These are phyloP conservation scores for Arthroderma sp. DNA, from an alignment of 2,329 filamentous ascomycete genomes.

Conservation along the genomic window DNA sequence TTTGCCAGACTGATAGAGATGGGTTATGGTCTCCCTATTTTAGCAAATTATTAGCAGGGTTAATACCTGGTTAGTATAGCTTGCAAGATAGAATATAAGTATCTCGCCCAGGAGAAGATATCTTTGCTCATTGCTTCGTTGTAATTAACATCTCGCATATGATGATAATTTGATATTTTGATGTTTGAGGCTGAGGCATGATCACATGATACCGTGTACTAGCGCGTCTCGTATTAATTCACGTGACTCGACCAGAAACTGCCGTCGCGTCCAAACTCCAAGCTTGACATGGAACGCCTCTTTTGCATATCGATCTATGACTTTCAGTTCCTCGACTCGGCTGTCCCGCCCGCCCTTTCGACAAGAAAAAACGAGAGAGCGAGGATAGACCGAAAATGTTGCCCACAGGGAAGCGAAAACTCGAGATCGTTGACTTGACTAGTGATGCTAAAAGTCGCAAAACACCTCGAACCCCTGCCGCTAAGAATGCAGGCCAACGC, in stretches of 20 bases:
- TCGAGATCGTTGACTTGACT: conserved; percentile 18
- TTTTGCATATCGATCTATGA: background rate
- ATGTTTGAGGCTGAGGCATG: no score
- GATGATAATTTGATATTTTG: no score
- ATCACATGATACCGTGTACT: no score
- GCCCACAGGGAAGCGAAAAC: conserved; percentile 5
- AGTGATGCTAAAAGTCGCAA: conserved; percentile 11
- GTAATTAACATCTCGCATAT: no score
- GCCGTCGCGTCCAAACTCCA: no score
- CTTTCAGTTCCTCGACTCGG: background rate
- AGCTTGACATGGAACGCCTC: background rate
- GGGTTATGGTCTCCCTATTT: no score
- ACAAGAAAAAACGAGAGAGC: background rate
- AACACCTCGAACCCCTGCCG: background rate
- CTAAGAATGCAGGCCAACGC: conserved; percentile 13
- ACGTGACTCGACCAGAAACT: background rate
- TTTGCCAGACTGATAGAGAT: no score
- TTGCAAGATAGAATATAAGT: no score
- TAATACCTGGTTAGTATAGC: no score
- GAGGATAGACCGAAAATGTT: background rate
- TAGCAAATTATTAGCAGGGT: no score
- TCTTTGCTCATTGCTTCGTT: no score
- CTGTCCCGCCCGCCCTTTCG: background rate
- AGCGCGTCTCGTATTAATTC: background rate
- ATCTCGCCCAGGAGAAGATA: no score